Conservation (phyloP, 768 basidiomycete genomes). For the Calocybe gangraenosa region DNA sequence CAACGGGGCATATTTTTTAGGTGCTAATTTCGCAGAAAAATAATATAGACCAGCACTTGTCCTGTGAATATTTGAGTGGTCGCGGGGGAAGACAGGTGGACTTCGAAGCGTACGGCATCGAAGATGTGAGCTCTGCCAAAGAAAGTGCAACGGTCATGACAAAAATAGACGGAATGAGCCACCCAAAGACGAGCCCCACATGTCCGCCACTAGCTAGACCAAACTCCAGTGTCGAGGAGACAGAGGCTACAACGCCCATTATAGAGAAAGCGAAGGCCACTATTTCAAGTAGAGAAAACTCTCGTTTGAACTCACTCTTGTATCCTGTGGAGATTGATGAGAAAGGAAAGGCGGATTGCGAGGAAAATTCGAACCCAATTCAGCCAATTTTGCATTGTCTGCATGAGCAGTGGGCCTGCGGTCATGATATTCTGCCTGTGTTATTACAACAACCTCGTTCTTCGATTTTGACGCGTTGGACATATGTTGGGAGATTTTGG, state of each 20-base stretch:
- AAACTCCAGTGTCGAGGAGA: conserved; percentile 64
- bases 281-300: conserved; percentile 68
- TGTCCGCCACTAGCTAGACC: conserved; percentile 66
- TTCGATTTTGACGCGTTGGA: not conserved
- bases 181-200: conserved; percentile 75
- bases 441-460: not conserved
- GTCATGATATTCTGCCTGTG: not conserved
- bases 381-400: conserved; percentile 57
- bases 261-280: conserved; percentile 65
- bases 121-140: conserved; percentile 70
- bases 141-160: conserved; percentile 64
- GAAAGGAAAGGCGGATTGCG: not conserved
- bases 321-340: conserved; percentile 26
- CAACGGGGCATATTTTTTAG: conserved; percentile 53
- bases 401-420: conserved; percentile 18
- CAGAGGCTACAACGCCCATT: conserved; percentile 70
- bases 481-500: not conserved
- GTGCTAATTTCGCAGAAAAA: conserved; percentile 72
- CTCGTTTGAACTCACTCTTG: conserved; percentile 67
- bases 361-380: conserved; percentile 40
- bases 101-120: conserved; percentile 61
- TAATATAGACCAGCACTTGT: conserved; percentile 80
- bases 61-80: conserved; percentile 27
- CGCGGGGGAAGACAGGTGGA: not conserved
- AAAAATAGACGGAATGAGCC: conserved; percentile 68